phyloP scores from a whole-genome alignment of 345 rosid species.

The Chamaenerion angustifolium region DNA sequence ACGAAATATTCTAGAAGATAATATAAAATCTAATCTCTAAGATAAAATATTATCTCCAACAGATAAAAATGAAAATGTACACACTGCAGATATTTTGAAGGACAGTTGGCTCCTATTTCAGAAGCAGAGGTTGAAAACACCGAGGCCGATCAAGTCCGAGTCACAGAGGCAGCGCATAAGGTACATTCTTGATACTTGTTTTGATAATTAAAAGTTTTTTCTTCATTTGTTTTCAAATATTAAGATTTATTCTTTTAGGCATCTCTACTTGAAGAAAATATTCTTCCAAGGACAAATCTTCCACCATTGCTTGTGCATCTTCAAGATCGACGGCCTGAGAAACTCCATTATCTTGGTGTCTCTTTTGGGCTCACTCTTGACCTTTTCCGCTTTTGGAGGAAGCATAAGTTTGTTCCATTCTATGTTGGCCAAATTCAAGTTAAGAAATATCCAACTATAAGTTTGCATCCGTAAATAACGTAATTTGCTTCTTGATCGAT shows the following conservation, averaged over 20 bases:
- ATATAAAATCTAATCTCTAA: no score
- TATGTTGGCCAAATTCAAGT: constrained; percentile 81
- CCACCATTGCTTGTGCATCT: constrained; percentile 79
- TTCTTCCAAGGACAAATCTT: constrained; percentile 67
- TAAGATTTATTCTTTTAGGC: constrained; percentile 28
- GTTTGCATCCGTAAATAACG: not conserved
- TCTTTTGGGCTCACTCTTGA: constrained; percentile 97
- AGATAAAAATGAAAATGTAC: no score
- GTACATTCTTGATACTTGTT: constrained; percentile 19
- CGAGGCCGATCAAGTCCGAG: constrained; percentile 32
- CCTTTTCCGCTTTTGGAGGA: constrained; percentile 92
- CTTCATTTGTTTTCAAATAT: no score
- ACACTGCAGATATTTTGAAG: constrained; percentile 62
- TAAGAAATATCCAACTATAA: constrained; percentile 19
- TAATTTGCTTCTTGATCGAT: not conserved
- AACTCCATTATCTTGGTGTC: constrained; percentile 82
- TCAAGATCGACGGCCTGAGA: constrained; percentile 65
- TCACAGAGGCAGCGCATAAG: constrained; percentile 87
- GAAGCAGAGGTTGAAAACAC: constrained; percentile 40
- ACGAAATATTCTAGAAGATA: no score
- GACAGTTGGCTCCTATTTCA: constrained; percentile 57
- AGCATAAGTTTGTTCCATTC: constrained; percentile 80
- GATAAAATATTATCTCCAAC: no score
- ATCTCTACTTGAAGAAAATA: constrained; percentile 74
- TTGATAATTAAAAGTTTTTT: not conserved